Evolutionary conservation across 2,329 filamentous ascomycete species (phyloP), one percentile per base, ranked within the genome.

Genomic region (Calonectria pseudoreteaudii): DNA sequence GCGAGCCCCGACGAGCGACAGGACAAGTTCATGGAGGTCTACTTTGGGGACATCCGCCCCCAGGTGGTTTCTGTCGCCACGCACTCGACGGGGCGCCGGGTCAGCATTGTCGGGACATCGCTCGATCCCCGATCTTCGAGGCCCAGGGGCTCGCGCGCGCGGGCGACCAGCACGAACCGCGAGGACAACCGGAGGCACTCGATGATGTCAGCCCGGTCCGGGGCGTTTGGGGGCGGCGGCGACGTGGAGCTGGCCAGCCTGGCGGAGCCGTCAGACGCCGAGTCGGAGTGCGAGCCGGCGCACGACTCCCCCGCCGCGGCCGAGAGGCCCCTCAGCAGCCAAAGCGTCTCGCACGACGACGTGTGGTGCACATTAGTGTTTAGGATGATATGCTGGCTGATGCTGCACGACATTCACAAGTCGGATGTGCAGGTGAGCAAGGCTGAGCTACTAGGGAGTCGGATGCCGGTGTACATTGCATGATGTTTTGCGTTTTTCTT

Each of bases 341-440:
- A 81, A 65, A 68, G 74, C 7, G 81, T 80, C 16, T 80, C 80
- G n/a, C 81, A 84, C 53, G 84, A 86, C 53, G 84, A 86, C 10
- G 86, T 90, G n/a, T 91, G 89, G 89, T 89, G 88, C 76, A 87
- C 87, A 10, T 81, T 91, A 23, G 85, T 91, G 5, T 89, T 91
- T 74, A 83, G 89, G 31, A 91, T 91, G 90, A 84, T 91, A 30
- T 91, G 89, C 79, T 91, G 89, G 90, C 81, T 91, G 67, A 85
- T 89, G 82, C 81, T 91, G 74, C 89, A 91, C 77, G 88, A 91
- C 76, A 91, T 91, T 67, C 84, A 90, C 79, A 89, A 88, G 78
- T 84, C 86, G 72, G 90, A 91, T 70, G 83, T 88, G 13, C 88
- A 90, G 80, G 80, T 89, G 3, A 83, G 87, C 56, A 89, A 90